Evolutionary conservation across 2,329 filamentous ascomycete species (phyloP).

Genomic region (Hypoxylon sp.): DNA sequence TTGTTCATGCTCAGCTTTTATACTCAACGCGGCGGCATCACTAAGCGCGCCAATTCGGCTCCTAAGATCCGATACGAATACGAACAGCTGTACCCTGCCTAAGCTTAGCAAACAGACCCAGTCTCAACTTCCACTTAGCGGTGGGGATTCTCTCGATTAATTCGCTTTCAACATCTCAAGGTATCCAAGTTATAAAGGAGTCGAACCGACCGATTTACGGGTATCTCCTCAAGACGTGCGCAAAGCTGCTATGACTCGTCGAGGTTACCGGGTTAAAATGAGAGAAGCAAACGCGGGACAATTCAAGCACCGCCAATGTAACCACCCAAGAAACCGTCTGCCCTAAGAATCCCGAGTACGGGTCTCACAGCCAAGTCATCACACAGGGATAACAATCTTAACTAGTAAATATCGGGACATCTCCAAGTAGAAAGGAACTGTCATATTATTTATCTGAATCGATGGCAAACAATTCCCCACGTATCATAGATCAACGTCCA

Average conservation of each 20-base stretch:
- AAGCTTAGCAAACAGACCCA: background rate
- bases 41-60: background rate
- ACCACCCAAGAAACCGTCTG: constrained; percentile 1
- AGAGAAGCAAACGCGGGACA: background rate
- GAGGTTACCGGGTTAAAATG: background rate
- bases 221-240: background rate
- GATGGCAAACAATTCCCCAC: background rate
- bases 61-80: constrained; percentile 18
- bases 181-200: background rate
- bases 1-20: background rate
- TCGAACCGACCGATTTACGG: background rate
- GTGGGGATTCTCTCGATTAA: background rate
- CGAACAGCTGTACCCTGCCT: background rate
- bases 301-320: background rate
- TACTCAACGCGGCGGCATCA: background rate
- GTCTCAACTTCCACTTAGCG: background rate
- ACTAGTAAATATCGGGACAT: background rate
- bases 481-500: constrained; percentile 10
- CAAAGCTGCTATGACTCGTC: background rate
- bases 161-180: background rate
- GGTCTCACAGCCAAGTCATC: background rate
- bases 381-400: background rate
- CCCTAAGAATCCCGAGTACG: background rate
- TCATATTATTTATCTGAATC: background rate
- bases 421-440: background rate